Conservation (phyloP, 768 basidiomycete species). For the Psilocybe sp. region DNA sequence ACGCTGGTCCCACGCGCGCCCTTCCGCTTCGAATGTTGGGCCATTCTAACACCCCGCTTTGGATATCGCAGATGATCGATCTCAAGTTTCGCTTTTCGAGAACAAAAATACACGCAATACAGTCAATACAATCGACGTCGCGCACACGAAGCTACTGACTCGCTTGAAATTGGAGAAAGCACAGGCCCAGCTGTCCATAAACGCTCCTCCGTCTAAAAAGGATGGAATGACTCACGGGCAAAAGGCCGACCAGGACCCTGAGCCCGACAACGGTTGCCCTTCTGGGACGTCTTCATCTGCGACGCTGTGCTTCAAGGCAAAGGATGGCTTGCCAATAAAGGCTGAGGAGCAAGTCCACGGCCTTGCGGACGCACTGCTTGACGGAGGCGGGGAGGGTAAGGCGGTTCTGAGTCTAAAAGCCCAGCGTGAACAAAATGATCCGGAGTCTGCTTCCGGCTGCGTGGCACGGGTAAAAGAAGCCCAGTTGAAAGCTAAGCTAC, state of each 20-base stretch:
- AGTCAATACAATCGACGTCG: constrained; percentile 8
- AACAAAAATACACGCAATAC: not conserved
- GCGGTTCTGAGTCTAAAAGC: constrained; percentile 4
- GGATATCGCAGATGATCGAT: constrained; percentile 9
- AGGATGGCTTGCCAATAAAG: too few relatives aligned
- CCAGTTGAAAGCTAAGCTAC: constrained; percentile 32
- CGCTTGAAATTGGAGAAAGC: constrained; percentile 44
- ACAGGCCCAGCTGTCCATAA: constrained; percentile 14
- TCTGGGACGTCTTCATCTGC: too few relatives aligned
- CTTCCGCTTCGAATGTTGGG: not conserved
- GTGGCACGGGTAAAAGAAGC: constrained; percentile 33
- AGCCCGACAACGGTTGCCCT: too few relatives aligned
- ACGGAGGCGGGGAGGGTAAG: not conserved
- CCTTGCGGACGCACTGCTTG: not conserved
- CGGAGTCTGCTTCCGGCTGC: constrained; percentile 10
- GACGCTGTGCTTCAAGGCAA: too few relatives aligned
- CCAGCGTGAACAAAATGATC: constrained; percentile 9
- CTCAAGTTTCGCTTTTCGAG: not conserved
- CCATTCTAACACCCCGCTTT: constrained; percentile 13
- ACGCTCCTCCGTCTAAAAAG: too few relatives aligned
- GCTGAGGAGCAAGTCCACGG: too few relatives aligned
- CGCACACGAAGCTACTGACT: constrained; percentile 36
- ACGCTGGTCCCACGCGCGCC: constrained; percentile 3
- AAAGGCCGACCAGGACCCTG: too few relatives aligned
- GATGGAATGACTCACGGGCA: too few relatives aligned